A percentile compares a stretch with the other conserved stretches of the same genome.
These are phyloP conservation scores for Rhododendron ferrugineum DNA, from an alignment of 148 eudicot species.

Conservation along the genomic window DNA sequence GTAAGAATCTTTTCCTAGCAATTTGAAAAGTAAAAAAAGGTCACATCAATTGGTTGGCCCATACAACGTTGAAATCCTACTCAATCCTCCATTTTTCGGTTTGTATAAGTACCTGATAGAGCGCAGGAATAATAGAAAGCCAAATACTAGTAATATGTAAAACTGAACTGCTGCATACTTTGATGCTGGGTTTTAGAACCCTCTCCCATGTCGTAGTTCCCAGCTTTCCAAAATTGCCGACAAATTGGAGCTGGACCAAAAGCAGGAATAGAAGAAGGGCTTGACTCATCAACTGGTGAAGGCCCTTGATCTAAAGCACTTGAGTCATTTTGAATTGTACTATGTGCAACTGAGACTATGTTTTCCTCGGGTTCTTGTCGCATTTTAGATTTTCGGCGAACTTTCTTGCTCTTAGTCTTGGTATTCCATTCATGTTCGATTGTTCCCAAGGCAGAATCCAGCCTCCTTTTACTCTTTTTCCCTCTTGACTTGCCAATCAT, in stretches of 20 bases:
- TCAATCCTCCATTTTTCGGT: background rate
- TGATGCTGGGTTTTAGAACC: constrained; percentile 28
- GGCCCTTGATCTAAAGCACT: constrained; percentile 22
- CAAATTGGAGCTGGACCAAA: constrained; percentile 48
- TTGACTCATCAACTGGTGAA: constrained; percentile 29
- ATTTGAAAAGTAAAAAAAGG: background rate
- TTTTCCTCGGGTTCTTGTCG: background rate
- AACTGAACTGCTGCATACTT: constrained; percentile 32
- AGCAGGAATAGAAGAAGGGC: constrained; percentile 37
- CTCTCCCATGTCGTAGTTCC: constrained; percentile 34
- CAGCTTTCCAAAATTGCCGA: constrained; percentile 86
- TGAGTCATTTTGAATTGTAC: constrained; percentile 19
- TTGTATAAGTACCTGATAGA: background rate
- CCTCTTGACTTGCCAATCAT: constrained; percentile 28
- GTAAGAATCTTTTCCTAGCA: background rate
- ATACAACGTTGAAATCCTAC: background rate
- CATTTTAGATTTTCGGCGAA: background rate
- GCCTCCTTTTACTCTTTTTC: constrained; percentile 25
- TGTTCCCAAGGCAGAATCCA: constrained; percentile 1
- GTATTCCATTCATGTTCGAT: background rate
- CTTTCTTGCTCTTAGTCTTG: constrained; percentile 8
- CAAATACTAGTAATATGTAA: background rate
- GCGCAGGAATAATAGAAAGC: background rate
- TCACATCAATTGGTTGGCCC: background rate
- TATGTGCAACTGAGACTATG: constrained; percentile 15